Conservation (phyloP, 2,329 filamentous ascomycete genomes). For the Pseudogymnoascus sp. region DNA sequence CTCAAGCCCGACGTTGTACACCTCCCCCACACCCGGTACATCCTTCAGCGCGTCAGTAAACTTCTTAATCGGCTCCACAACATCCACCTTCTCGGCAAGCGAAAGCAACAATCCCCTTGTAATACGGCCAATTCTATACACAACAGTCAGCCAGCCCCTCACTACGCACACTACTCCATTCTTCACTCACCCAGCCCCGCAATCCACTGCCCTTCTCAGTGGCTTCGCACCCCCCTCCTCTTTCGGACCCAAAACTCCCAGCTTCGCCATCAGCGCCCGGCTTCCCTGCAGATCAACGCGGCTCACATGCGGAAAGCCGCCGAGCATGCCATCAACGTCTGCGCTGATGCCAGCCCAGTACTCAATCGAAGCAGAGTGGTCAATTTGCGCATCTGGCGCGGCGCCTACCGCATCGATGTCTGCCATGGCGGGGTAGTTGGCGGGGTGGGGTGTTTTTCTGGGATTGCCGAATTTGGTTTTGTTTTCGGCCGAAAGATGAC, state of each 20-base stretch:
- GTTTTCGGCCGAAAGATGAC: not conserved
- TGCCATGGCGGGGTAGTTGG: not conserved
- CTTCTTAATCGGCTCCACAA: slow-evolving; percentile 76
- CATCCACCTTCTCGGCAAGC: slow-evolving; percentile 64
- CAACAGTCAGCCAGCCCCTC: not conserved
- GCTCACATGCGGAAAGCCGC: slow-evolving; percentile 60
- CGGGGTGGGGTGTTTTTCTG: not conserved
- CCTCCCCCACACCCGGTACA: slow-evolving; percentile 48
- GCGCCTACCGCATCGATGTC: not conserved
- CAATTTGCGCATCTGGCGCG: slow-evolving; percentile 26
- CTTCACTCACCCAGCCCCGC: slow-evolving; percentile 31
- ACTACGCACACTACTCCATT: not conserved
- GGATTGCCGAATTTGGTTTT: not conserved
- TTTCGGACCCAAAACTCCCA: slow-evolving; percentile 37
- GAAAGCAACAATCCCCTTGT: slow-evolving; percentile 68
- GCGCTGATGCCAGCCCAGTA: slow-evolving; percentile 47
- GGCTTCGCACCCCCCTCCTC: slow-evolving; percentile 23
- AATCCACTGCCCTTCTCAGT: slow-evolving; percentile 28
- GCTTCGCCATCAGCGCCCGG: slow-evolving; percentile 59
- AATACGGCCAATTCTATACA: slow-evolving; percentile 66
- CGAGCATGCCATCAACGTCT: slow-evolving; percentile 68
- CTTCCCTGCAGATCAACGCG: slow-evolving; percentile 65
- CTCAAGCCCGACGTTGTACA: slow-evolving; percentile 69
- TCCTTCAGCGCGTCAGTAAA: slow-evolving; percentile 60
- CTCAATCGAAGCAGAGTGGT: slow-evolving; percentile 23